Base-by-base conservation (phyloP, 2,329 filamentous ascomycete genomes). In the Aspergillus puulaauensis region DNA sequence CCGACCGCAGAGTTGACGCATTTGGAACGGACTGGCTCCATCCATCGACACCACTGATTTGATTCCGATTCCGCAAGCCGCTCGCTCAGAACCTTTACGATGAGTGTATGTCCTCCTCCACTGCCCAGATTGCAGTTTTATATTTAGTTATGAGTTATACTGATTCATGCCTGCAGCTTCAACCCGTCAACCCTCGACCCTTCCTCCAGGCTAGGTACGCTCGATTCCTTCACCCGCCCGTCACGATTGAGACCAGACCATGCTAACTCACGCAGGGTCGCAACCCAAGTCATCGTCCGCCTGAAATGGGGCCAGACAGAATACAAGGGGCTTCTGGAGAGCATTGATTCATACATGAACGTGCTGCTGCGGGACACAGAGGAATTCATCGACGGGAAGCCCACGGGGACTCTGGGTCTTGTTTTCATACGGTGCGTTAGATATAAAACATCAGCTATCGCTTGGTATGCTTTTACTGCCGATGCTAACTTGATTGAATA, bases 311-410 rank as follows among this genome's bases (percentile, higher is more conserved):
- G 91, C 68, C 89, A 97, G 77, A 95, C 91, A 59, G 95, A 99
- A 77, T 99, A 99, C 85, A 96, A 93, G 76, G 95, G 95, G 74
- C 86, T 86, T 65, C 86, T 99, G 62, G 90, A 96, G 72, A 93
- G 90, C 69, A 90, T 96, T 72, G 95, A 99, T 80, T 92, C 90
- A 73, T 99, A 99, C 82, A 98, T 99, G 93, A 99, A 99, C 81
- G 87, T 99, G 64, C 92, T 98, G 79, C 85, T 99, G 63, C 87
- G 88, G 65, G 88, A 89, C 69, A 93, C 93, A 52, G 90, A 96
- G 78, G 95, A 99, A 77, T 97, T 89, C 78, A 90, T 96, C 71
- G 87, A 92, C 73, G 89, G 91, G 66, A 90, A 96, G 83, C 88
- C 86, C 74, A 91, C 89, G 37, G 93, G 92, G 57, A 86, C 86